Evolutionary conservation across 2,329 filamentous ascomycete species (phyloP).

Genomic region (Alternaria brassicae): DNA sequence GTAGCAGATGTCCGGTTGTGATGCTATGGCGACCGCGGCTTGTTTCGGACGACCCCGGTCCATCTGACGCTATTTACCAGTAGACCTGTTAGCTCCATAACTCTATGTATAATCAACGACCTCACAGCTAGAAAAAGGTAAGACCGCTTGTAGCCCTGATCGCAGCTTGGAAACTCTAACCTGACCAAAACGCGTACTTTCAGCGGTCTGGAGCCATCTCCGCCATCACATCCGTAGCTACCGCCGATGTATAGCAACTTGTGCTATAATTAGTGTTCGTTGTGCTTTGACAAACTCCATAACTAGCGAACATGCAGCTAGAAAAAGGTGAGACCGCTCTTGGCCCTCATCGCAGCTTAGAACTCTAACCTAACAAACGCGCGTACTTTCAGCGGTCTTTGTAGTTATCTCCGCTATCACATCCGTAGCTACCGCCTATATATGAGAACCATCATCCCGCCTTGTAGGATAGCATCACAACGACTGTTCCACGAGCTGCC

Average conservation of each 20-base stretch:
- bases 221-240: not conserved
- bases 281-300: too few species aligned
- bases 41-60: conserved; percentile 19
- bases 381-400: not conserved
- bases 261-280: too few species aligned
- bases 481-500: not conserved
- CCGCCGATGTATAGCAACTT: not conserved
- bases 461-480: not conserved
- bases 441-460: not conserved
- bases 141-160: not conserved
- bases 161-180: not conserved
- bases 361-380: not conserved
- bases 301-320: not conserved
- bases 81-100: conserved; percentile 32
- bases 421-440: not conserved
- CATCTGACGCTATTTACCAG: conserved; percentile 8
- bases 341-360: not conserved
- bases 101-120: too few species aligned
- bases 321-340: not conserved
- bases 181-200: not conserved
- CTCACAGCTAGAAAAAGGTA: not conserved
- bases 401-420: not conserved
- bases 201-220: not conserved
- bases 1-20: not conserved
- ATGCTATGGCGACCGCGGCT: conserved; percentile 1